These are phyloP conservation scores for Nakazawaea ernobii DNA, from an alignment of 805 yeast species.

Conservation along the genomic window DNA sequence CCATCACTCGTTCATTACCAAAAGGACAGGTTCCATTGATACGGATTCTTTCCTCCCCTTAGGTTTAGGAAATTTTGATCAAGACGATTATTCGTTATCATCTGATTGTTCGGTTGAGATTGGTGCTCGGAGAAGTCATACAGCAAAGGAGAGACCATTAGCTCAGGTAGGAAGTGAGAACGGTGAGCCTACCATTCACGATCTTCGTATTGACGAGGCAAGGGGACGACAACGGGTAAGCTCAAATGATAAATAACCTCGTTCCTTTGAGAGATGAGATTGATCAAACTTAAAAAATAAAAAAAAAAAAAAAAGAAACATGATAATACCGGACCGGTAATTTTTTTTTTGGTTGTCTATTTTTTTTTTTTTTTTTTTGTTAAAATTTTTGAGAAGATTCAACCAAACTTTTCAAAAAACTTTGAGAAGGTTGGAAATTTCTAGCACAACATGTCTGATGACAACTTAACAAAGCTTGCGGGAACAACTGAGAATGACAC, in stretches of 20 bases:
- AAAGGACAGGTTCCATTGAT: background rate
- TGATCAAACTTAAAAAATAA: too few relatives aligned
- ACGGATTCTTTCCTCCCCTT: background rate
- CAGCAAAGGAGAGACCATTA: constrained; percentile 7
- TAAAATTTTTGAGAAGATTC: too few relatives aligned
- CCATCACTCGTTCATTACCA: background rate
- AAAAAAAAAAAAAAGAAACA: too few relatives aligned
- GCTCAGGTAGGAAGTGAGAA: background rate
- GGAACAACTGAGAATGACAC: background rate
- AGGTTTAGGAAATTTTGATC: background rate
- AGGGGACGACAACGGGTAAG: constrained; percentile 1
- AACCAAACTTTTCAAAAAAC: too few relatives aligned
- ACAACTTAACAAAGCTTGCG: background rate
- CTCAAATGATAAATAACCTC: too few relatives aligned
- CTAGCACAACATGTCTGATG: too few relatives aligned
- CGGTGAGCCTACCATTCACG: background rate
- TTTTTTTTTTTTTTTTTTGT: too few relatives aligned
- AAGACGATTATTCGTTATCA: constrained; percentile 4
- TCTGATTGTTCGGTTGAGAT: constrained; percentile 1
- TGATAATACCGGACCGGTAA: too few relatives aligned
- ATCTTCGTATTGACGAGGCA: background rate
- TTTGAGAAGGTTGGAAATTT: too few relatives aligned
- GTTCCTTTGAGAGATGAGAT: too few relatives aligned
- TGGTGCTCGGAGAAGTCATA: background rate
- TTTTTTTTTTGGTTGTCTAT: too few relatives aligned